Conservation (phyloP, 208 protist genomes). For the Sergeia podlipaevii region DNA sequence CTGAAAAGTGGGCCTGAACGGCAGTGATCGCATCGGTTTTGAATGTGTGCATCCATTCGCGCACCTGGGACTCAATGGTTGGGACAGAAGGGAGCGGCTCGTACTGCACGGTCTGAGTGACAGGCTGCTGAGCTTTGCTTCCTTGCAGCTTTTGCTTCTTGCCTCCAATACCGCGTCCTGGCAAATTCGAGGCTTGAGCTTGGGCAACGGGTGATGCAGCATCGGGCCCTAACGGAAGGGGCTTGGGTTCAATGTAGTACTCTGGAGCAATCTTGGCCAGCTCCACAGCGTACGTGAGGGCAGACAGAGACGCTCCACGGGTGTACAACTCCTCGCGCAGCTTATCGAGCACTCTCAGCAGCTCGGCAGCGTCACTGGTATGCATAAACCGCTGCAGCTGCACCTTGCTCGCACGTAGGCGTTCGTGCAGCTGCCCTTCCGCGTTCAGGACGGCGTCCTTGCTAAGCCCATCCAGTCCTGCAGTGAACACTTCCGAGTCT, state of each 20-base stretch:
- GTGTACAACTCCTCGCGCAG: constrained; percentile 62
- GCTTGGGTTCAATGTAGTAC: constrained; percentile 54
- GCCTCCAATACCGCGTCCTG: neutral
- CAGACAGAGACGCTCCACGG: constrained; percentile 51
- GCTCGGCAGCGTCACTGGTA: constrained; percentile 27
- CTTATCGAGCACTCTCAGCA: constrained; percentile 54
- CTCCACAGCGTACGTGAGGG: constrained; percentile 59
- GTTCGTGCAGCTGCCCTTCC: constrained; percentile 19
- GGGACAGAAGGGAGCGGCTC: constrained; percentile 31
- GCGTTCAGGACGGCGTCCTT: constrained; percentile 18
- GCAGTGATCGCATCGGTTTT: constrained; percentile 20
- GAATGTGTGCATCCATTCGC: constrained; percentile 31
- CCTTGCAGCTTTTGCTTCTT: constrained; percentile 9
- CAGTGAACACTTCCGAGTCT: constrained; percentile 12
- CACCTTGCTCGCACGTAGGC: constrained; percentile 19
- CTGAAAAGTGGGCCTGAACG: constrained; percentile 35
- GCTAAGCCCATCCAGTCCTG: no score
- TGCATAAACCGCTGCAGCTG: constrained; percentile 41
- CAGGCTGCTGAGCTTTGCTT: neutral
- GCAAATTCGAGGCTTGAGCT: neutral
- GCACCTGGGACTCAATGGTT: constrained; percentile 33
- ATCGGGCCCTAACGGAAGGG: constrained; percentile 1
- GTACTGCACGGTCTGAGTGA: neutral
- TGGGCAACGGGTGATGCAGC: neutral
- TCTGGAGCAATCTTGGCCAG: constrained; percentile 51